Evolutionary conservation across 2,329 filamentous ascomycete genomes (phyloP).

Genomic region (Cytospora mali): DNA sequence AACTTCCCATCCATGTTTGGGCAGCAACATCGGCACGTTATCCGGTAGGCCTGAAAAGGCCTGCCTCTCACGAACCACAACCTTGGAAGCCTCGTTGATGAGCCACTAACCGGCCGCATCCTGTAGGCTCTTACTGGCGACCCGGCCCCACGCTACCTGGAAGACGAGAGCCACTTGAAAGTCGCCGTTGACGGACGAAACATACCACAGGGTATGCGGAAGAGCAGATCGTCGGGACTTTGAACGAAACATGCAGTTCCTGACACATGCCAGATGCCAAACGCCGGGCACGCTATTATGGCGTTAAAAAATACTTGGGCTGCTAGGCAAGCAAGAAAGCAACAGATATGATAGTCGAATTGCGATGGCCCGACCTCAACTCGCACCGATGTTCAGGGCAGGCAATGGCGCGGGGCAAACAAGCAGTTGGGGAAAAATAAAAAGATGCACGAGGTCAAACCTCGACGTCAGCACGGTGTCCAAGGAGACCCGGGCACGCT

Average conservation of each 20-base stretch:
- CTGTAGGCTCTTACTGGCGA: slow-evolving; percentile 11
- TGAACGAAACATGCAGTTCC: slow-evolving; percentile 2
- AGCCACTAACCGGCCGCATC: slow-evolving; percentile 1
- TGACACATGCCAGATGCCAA: slow-evolving; percentile 17
- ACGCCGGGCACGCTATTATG: not conserved
- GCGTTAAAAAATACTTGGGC: too few relatives aligned
- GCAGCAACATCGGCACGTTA: not conserved
- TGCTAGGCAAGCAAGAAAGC: not conserved
- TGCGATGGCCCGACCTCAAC: slow-evolving; percentile 1
- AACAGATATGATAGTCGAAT: slow-evolving; percentile 7
- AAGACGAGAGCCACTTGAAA: not conserved
- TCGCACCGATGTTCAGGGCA: slow-evolving; percentile 4
- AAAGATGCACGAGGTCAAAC: slow-evolving; percentile 11
- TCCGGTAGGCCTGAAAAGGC: not conserved
- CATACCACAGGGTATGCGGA: not conserved
- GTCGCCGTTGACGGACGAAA: not conserved
- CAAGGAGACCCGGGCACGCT: slow-evolving; percentile 5
- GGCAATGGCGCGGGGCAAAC: slow-evolving; percentile 15
- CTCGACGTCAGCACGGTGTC: slow-evolving; percentile 8
- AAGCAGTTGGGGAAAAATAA: slow-evolving; percentile 10
- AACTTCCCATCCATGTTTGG: not conserved
- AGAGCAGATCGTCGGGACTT: not conserved
- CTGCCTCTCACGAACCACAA: not conserved
- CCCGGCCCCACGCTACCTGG: slow-evolving; percentile 2
- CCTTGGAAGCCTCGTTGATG: too few relatives aligned